A percentile compares a stretch with the other conserved stretches of the same genome.
These are phyloP conservation scores for Mycoemilia scoparia DNA, from an alignment of 192 early-diverging fungal species.

Conservation along the genomic window DNA sequence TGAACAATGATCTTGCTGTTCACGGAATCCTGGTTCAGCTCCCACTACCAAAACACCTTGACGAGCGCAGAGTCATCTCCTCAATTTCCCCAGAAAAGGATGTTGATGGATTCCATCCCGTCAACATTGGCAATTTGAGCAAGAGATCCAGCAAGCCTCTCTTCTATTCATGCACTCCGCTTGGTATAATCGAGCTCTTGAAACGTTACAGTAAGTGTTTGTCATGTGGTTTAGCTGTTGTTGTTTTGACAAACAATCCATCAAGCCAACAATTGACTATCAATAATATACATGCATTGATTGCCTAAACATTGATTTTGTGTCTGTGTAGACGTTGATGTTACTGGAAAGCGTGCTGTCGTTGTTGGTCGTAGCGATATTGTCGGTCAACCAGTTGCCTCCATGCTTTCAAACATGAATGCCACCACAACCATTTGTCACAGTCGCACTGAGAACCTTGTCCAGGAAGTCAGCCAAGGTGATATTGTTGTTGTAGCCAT, in stretches of 20 bases:
- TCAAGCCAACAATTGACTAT: too few species aligned
- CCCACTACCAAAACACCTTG: constrained; percentile 73
- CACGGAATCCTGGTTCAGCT: constrained; percentile 95
- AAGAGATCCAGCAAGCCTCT: constrained; percentile 61
- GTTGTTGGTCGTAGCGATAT: constrained; percentile 95
- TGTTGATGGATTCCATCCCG: constrained; percentile 96
- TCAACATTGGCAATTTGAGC: constrained; percentile 81
- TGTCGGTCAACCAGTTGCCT: constrained; percentile 69
- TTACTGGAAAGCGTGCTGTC: constrained; percentile 78
- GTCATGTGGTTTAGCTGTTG: too few species aligned
- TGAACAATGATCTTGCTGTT: constrained; percentile 66
- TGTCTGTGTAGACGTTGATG: too few species aligned
- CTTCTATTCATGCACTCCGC: constrained; percentile 94
- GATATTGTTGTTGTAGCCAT: constrained; percentile 87
- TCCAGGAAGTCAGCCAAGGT: constrained; percentile 55
- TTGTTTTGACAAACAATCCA: neutral
- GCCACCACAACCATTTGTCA: constrained; percentile 95
- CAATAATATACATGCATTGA: too few species aligned
- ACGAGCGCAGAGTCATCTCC: constrained; percentile 66
- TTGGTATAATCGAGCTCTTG: constrained; percentile 78
- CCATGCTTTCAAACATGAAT: constrained; percentile 59
- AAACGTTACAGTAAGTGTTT: constrained; percentile 41
- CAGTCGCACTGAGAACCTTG: constrained; percentile 57
- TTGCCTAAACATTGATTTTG: too few species aligned
- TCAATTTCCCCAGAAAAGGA: constrained; percentile 76